Percentiles rank a stretch among this genome's conserved stretches.
These are phyloP conservation scores for Alternaria incomplexa DNA, from an alignment of 2,329 filamentous ascomycete genomes.

Conservation along the genomic window DNA sequence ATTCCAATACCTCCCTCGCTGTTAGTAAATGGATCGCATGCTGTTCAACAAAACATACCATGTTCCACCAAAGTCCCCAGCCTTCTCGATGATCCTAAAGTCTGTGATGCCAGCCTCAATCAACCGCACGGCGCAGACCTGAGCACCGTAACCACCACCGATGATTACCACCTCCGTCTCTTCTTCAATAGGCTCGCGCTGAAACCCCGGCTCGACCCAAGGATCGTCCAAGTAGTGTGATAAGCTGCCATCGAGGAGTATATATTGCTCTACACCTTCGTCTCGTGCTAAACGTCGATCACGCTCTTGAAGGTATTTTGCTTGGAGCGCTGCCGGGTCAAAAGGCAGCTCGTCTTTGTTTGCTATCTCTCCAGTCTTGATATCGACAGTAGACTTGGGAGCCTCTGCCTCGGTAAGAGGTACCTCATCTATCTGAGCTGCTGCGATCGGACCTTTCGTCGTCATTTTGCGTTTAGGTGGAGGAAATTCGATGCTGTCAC, in stretches of 20 bases:
- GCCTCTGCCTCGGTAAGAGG: constrained; percentile 13
- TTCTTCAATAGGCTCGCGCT: constrained; percentile 34
- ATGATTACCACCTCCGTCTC: constrained; percentile 45
- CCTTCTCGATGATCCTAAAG: constrained; percentile 51
- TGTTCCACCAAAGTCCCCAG: constrained; percentile 55
- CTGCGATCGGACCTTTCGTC: constrained; percentile 13
- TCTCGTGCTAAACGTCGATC: constrained; percentile 34
- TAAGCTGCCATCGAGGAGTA: constrained; percentile 32
- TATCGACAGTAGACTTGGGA: constrained; percentile 21
- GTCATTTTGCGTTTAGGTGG: constrained; percentile 10
- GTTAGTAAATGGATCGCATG: constrained; percentile 7
- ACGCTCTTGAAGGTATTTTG: constrained; percentile 37
- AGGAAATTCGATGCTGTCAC: neutral
- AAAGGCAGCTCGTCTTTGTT: constrained; percentile 27
- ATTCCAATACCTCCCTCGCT: constrained; percentile 51
- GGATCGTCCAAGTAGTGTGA: constrained; percentile 35
- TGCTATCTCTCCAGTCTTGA: constrained; percentile 21
- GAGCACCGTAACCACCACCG: constrained; percentile 55
- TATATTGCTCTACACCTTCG: constrained; percentile 39
- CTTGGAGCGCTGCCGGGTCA: constrained; percentile 31
- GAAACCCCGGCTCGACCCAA: constrained; percentile 33
- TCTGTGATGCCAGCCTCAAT: constrained; percentile 44
- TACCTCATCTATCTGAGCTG: constrained; percentile 23
- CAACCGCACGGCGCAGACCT: constrained; percentile 48
- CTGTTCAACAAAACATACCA: constrained; percentile 39